phyloP scores from a whole-genome alignment of 768 basidiomycete genomes.

The Phanerochaete carnosa region DNA sequence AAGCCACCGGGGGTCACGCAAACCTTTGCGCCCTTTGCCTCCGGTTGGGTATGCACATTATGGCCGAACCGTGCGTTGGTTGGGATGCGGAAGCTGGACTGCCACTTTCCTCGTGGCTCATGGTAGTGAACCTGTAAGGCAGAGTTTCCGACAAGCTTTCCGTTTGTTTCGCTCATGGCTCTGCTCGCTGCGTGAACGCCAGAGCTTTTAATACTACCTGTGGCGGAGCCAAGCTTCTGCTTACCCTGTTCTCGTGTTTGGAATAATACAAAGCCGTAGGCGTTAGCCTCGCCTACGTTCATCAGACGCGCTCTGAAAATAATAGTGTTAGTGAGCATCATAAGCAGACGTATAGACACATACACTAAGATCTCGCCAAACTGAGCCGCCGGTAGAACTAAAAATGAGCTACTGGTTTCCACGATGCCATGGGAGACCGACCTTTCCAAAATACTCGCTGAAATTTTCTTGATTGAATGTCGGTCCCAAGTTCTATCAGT shows the following conservation, averaged over 20 bases:
- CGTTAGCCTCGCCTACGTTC: background rate
- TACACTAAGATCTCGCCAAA: slow-evolving; percentile 1
- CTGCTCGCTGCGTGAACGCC: background rate
- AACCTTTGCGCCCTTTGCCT: background rate
- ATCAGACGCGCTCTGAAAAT: background rate
- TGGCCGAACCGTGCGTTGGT: background rate
- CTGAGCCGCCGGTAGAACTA: background rate
- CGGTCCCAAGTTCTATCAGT: background rate
- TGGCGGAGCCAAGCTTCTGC: background rate
- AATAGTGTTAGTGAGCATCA: background rate
- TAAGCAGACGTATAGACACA: background rate
- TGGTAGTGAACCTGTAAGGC: background rate
- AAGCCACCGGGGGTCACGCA: background rate
- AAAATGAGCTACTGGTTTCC: background rate
- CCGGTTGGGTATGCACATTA: background rate
- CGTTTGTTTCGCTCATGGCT: background rate
- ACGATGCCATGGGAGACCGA: background rate
- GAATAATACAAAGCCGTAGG: slow-evolving; percentile 3
- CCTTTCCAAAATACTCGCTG: background rate
- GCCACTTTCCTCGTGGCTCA: background rate
- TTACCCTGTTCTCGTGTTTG: background rate
- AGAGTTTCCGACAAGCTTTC: background rate
- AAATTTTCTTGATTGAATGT: background rate
- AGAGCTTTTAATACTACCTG: background rate
- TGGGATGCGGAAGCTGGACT: background rate